A percentile compares a stretch with the other conserved stretches of the same genome.
Conservation (phyloP, 257 asterid genomes). For the Echites panduratus region DNA sequence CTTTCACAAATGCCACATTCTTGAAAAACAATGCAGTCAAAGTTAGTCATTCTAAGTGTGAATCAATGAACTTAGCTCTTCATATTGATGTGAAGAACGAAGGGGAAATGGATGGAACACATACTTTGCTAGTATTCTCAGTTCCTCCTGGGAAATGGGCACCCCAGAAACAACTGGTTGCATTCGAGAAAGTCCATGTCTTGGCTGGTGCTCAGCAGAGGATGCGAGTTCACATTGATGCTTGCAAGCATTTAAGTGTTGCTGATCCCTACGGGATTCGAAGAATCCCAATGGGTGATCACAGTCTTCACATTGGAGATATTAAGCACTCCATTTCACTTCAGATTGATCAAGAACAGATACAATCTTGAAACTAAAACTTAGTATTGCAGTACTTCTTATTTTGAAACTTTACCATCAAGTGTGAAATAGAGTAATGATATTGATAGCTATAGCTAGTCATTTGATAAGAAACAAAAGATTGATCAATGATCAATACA, state of each 20-base stretch:
- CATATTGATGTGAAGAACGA: conserved; percentile 58
- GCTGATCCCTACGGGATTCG: conserved; percentile 64
- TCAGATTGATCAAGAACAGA: conserved; percentile 27
- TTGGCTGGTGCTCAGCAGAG: conserved; percentile 36
- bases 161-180: conserved; percentile 43
- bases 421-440: background rate
- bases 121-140: conserved; percentile 52
- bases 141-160: conserved; percentile 26
- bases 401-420: background rate
- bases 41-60: conserved; percentile 60
- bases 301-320: conserved; percentile 66
- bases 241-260: conserved; percentile 59
- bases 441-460: background rate
- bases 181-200: conserved; percentile 64
- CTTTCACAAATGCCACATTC: conserved; percentile 32
- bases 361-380: conserved; percentile 19
- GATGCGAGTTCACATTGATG: conserved; percentile 31
- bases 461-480: background rate
- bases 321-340: conserved; percentile 50
- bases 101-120: conserved; percentile 73
- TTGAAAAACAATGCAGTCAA: conserved; percentile 32
- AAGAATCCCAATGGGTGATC: conserved; percentile 82
- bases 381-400: background rate
- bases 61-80: conserved; percentile 34
- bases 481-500: background rate